Conservation (phyloP, 306 rosid species). For the Mucuna pruriens region DNA sequence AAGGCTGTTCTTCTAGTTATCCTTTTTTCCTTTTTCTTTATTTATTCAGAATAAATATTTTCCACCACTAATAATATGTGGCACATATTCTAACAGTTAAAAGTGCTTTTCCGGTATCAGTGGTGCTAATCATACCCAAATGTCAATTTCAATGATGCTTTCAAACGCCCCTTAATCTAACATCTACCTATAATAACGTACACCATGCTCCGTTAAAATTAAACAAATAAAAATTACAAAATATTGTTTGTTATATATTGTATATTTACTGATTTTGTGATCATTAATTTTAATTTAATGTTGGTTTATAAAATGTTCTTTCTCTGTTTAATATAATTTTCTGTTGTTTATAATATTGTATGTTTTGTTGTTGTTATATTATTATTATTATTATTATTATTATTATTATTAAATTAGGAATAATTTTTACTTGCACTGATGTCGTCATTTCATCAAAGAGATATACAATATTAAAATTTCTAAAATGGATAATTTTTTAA, state of each 20-base stretch:
- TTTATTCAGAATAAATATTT: neutral
- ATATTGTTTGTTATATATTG: too few species aligned
- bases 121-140: conserved; percentile 10
- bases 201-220: neutral
- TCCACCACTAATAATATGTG: conserved; percentile 21
- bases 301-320: too few species aligned
- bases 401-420: too few species aligned
- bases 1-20: neutral
- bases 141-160: conserved; percentile 18
- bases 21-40: neutral
- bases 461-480: neutral
- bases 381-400: too few species aligned
- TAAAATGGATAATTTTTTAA: too few species aligned
- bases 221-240: neutral
- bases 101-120: neutral
- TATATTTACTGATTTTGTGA: too few species aligned
- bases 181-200: neutral
- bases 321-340: too few species aligned
- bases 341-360: too few species aligned
- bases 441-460: neutral
- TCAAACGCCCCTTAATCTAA: neutral
- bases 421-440: too few species aligned
- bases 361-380: too few species aligned
- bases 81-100: neutral
- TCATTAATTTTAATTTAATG: too few species aligned